phyloP scores from a whole-genome alignment of 1,284 basidiomycete species.

The Heterobasidion irregulare region DNA sequence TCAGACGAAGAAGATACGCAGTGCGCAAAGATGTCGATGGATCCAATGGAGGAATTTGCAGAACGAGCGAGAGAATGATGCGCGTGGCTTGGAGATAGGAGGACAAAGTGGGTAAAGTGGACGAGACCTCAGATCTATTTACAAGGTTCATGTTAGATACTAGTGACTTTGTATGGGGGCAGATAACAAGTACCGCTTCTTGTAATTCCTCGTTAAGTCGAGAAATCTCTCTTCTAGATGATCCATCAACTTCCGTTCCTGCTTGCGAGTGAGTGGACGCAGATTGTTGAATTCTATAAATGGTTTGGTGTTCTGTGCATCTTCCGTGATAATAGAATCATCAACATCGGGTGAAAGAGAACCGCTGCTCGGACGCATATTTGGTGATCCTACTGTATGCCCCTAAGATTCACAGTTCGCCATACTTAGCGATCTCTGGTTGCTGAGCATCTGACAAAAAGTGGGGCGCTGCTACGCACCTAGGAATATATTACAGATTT shows the following conservation, averaged over 20 bases:
- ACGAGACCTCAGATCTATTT: slow-evolving; percentile 42
- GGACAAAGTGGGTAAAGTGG: slow-evolving; percentile 43
- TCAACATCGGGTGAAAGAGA: too few species aligned
- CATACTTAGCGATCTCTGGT: too few species aligned
- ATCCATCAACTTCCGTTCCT: slow-evolving; percentile 56
- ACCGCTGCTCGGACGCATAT: too few species aligned
- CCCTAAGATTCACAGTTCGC: too few species aligned
- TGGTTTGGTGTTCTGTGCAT: too few species aligned
- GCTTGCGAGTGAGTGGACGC: slow-evolving; percentile 17
- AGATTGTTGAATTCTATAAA: too few species aligned
- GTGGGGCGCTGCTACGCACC: too few species aligned
- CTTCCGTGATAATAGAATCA: too few species aligned
- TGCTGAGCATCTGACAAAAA: too few species aligned
- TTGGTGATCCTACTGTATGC: too few species aligned
- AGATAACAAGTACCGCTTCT: slow-evolving; percentile 50
- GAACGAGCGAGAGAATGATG: slow-evolving; percentile 46
- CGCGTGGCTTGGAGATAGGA: slow-evolving; percentile 50
- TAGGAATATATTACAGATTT: too few species aligned
- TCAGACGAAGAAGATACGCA: slow-evolving; percentile 59
- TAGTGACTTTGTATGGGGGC: background rate
- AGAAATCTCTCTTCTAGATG: slow-evolving; percentile 59
- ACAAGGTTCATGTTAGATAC: background rate
- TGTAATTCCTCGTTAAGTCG: slow-evolving; percentile 54
- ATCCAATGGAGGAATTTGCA: slow-evolving; percentile 65
- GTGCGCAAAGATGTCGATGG: slow-evolving; percentile 58